These are phyloP conservation scores for Boletus edulis DNA, from an alignment of 768 basidiomycete genomes.

Conservation along the genomic window DNA sequence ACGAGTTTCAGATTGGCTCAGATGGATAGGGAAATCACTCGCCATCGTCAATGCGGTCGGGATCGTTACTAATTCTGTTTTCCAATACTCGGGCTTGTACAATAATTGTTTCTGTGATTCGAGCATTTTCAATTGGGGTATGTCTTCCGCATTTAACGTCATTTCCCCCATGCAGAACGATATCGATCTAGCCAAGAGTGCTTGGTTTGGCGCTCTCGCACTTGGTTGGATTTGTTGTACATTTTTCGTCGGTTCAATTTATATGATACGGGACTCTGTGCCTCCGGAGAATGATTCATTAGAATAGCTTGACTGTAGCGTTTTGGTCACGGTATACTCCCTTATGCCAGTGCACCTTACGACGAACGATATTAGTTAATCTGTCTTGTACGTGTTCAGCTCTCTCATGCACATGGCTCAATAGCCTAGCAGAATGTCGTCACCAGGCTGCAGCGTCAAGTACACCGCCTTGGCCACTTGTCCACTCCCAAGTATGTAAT, in stretches of 20 bases:
- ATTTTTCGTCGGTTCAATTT: slow-evolving; percentile 29
- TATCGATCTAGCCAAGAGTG: slow-evolving; percentile 22
- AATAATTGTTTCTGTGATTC: slow-evolving; percentile 32
- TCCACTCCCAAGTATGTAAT: too few species aligned
- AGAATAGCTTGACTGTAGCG: too few species aligned
- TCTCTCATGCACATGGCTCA: too few species aligned
- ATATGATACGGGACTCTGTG: slow-evolving; percentile 25
- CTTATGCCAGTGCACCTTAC: too few species aligned
- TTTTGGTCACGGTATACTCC: too few species aligned
- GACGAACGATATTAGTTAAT: too few species aligned
- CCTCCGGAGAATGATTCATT: background rate
- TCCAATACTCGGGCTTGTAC: slow-evolving; percentile 30
- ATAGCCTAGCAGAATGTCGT: too few species aligned
- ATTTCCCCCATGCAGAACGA: slow-evolving; percentile 19
- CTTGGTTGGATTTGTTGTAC: slow-evolving; percentile 25
- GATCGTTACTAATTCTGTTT: slow-evolving; percentile 25
- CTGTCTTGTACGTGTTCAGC: too few species aligned
- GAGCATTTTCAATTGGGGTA: slow-evolving; percentile 19
- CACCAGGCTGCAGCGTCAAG: too few species aligned
- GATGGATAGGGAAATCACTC: slow-evolving; percentile 28
- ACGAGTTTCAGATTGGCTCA: slow-evolving; percentile 14
- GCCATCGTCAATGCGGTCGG: slow-evolving; percentile 29
- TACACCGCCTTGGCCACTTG: too few species aligned
- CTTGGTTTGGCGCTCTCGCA: slow-evolving; percentile 38
- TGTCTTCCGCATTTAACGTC: slow-evolving; percentile 28